phyloP scores from a whole-genome alignment of 2,329 filamentous ascomycete species.

The Blastomyces parvus region DNA sequence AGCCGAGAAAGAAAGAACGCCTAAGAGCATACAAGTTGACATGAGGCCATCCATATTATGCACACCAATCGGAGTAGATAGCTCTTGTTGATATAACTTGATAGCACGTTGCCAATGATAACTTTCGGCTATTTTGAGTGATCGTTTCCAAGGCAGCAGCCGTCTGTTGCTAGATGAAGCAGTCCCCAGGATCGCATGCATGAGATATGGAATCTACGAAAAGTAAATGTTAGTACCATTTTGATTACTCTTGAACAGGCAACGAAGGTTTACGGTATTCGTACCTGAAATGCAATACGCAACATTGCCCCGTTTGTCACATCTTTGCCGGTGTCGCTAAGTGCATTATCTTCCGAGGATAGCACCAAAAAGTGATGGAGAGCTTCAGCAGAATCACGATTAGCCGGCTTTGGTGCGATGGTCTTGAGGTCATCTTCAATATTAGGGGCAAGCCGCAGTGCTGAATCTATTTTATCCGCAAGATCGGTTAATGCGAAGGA shows the following conservation, averaged over 20 bases:
- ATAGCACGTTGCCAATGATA: conserved; percentile 34
- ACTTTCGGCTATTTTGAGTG: conserved; percentile 24
- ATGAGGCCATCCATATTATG: conserved; percentile 33
- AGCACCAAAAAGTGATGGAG: conserved; percentile 24
- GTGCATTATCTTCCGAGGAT: conserved; percentile 14
- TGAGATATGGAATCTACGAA: conserved; percentile 27
- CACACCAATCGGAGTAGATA: conserved; percentile 19
- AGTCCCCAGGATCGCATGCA: conserved; percentile 30
- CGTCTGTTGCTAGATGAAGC: conserved; percentile 26
- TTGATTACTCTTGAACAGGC: not conserved
- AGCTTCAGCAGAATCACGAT: conserved; percentile 16
- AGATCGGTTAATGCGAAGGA: conserved; percentile 12
- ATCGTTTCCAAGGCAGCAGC: conserved; percentile 20
- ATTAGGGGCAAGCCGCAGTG: conserved; percentile 16
- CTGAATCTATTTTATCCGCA: conserved; percentile 18
- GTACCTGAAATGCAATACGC: conserved; percentile 26
- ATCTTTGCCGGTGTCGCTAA: conserved; percentile 13
- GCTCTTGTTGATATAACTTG: conserved; percentile 26
- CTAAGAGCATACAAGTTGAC: conserved; percentile 31
- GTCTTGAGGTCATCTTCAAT: conserved; percentile 1
- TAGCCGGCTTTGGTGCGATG: conserved; percentile 7
- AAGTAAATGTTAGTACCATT: not conserved
- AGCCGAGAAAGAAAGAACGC: conserved; percentile 27
- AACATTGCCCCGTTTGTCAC: conserved; percentile 22
- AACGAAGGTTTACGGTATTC: not conserved